Base-by-base conservation (phyloP, 495 filamentous ascomycete genomes). In the Hypoxylon cercidicola region DNA sequence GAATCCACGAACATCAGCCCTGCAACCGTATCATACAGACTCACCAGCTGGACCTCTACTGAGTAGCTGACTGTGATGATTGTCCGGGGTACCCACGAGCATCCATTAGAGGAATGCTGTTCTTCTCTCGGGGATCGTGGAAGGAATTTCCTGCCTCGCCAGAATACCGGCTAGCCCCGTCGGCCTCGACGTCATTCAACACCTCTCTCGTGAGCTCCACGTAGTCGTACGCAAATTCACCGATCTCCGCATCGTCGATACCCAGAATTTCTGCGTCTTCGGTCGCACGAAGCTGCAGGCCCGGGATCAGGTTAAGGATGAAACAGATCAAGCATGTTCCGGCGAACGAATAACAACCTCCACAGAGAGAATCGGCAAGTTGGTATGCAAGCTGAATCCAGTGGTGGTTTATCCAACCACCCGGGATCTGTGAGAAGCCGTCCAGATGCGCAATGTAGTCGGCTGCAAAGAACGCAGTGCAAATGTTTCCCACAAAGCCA, bases 171-270 rank as follows among this genome's bases (percentile, higher is more conserved):
- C 77, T 79, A n/a, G 41, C 72, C 16, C 62, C 68, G 49, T 81
- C 79, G 15, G 54, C 73, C 13, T 80, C 81, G n/a, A 85, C 82
- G 10, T 87, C 80, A 64, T 86, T 87, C 59, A 91, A 79, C 46
- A 97, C 88, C 66, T 97, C 95, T 50, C 94, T 86, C 37, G 87
- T 90, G 60, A 97, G 81, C 79, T 98, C 94, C 66, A 98, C 94
- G 68, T 96, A 98, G 75, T 98, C 95, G 74, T 99, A 99, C 37
- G 95, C 95, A 77, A 97, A 98, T 81, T 98, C 94, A 74, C 94
- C 94, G 73, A 97, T 94, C 79, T 98, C 93, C 25, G 91, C 88
- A 73, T 97, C 94, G 72, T 98, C 94, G 60, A 97, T 93, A 66
- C 94, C 94, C 52, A 93, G 80, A 35, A 96, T 88, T 77, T 98